Conservation (phyloP, 352 stramenopile species). For the Globisporangium splendens region DNA sequence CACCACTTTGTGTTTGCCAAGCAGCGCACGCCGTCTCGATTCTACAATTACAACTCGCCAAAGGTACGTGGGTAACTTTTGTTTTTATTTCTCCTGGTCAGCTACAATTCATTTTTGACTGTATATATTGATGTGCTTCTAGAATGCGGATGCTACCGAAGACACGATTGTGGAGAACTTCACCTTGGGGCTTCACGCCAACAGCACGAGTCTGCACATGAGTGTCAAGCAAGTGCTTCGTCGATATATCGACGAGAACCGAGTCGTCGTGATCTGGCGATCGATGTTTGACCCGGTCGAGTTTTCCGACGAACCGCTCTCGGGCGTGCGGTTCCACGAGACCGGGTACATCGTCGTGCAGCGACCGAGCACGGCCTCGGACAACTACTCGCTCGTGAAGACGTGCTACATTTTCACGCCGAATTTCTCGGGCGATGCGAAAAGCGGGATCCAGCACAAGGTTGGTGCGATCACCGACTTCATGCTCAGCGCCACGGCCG, state of each 20-base stretch:
- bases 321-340: conserved; percentile 25
- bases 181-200: conserved; percentile 47
- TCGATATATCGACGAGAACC: conserved; percentile 41
- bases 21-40: neutral
- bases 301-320: conserved; percentile 23
- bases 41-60: conserved; percentile 2
- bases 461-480: conserved; percentile 36
- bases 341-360: conserved; percentile 24
- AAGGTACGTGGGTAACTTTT: neutral
- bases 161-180: conserved; percentile 60
- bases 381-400: conserved; percentile 27
- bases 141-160: conserved; percentile 19
- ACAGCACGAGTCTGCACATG: conserved; percentile 41
- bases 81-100: neutral
- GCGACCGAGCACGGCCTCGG: conserved; percentile 10
- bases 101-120: no score
- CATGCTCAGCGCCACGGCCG: conserved; percentile 26
- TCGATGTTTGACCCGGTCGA: conserved; percentile 28
- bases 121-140: no score
- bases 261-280: conserved; percentile 47
- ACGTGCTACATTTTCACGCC: conserved; percentile 53
- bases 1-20: conserved; percentile 13
- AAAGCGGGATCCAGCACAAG: conserved; percentile 15
- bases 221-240: conserved; percentile 45
- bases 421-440: conserved; percentile 6